Conservation (phyloP, 805 yeast species). For the Blastobotrys peoriensis region DNA sequence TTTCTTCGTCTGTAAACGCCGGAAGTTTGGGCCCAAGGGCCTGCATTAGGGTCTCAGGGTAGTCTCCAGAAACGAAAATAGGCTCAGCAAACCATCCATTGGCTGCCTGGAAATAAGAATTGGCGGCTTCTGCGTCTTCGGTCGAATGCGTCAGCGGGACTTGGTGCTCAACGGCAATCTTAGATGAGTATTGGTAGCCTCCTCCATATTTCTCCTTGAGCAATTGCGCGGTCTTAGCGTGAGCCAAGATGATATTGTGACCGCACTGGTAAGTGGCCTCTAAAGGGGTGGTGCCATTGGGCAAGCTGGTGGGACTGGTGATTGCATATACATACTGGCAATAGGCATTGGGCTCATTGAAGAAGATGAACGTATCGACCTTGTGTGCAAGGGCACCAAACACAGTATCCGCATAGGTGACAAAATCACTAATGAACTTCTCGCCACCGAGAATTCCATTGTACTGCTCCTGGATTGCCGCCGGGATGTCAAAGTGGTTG, state of each 20-base stretch:
- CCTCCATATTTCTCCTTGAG: constrained; percentile 25
- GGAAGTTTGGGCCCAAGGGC: constrained; percentile 22
- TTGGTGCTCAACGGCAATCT: constrained; percentile 28
- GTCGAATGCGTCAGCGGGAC: constrained; percentile 23
- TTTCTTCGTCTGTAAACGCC: constrained; percentile 26
- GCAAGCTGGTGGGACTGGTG: too few species aligned
- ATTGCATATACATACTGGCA: constrained; percentile 15
- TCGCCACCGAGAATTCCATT: constrained; percentile 27
- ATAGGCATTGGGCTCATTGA: constrained; percentile 30
- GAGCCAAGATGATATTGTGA: constrained; percentile 23
- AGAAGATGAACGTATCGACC: constrained; percentile 30
- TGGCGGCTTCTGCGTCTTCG: constrained; percentile 26
- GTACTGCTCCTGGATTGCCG: constrained; percentile 21
- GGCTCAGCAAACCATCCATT: constrained; percentile 30
- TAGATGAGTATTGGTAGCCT: constrained; percentile 26
- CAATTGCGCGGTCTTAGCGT: constrained; percentile 24
- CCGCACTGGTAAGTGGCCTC: constrained; percentile 11
- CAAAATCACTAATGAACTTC: constrained; percentile 29
- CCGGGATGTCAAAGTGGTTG: constrained; percentile 34
- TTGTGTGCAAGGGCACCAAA: constrained; percentile 30
- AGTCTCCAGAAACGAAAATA: constrained; percentile 29
- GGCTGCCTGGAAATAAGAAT: constrained; percentile 24
- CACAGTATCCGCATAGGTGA: constrained; percentile 30
- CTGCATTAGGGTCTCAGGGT: constrained; percentile 25
- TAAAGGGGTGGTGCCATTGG: constrained; percentile 2